phyloP scores from a whole-genome alignment of 169 alveolate species.

The Plasmodium sp. region DNA sequence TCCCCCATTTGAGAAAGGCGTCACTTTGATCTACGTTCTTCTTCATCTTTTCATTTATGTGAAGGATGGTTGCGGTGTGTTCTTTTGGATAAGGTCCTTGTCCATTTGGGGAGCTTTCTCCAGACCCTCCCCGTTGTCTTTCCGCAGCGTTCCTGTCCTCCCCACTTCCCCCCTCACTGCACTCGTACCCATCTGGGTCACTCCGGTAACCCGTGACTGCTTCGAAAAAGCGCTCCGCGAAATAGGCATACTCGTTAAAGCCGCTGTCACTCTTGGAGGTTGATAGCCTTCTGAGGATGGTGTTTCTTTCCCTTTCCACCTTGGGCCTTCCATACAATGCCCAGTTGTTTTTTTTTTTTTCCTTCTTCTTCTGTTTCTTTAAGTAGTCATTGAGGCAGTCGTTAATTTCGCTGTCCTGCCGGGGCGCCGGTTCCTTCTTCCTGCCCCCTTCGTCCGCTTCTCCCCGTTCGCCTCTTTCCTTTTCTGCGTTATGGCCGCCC shows the following conservation, averaged over 20 bases:
- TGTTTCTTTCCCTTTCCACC: slow-evolving; percentile 54
- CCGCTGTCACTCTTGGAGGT: slow-evolving; percentile 58
- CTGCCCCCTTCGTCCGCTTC: background rate
- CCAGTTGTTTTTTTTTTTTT: slow-evolving; percentile 70
- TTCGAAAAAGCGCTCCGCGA: slow-evolving; percentile 65
- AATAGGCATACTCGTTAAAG: slow-evolving; percentile 24
- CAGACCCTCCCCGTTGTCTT: background rate
- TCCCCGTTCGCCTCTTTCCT: background rate
- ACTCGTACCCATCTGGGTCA: slow-evolving; percentile 23
- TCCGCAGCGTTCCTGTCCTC: background rate
- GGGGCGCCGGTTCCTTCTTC: background rate
- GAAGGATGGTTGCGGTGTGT: background rate
- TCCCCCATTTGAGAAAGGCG: slow-evolving; percentile 29
- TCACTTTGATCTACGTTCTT: slow-evolving; percentile 15
- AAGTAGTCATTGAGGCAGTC: slow-evolving; percentile 43
- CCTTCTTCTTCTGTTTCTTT: slow-evolving; percentile 4
- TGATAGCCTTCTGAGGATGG: slow-evolving; percentile 21
- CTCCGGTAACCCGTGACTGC: slow-evolving; percentile 50
- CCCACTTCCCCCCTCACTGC: background rate
- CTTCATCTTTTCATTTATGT: slow-evolving; percentile 33
- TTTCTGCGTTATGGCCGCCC: background rate
- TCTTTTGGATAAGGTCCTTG: background rate
- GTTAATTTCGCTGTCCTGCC: background rate
- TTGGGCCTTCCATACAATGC: slow-evolving; percentile 68
- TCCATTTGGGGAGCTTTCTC: background rate